Percentiles rank a stretch among this genome's conserved stretches.
phyloP scores from a whole-genome alignment of 768 basidiomycete species.

The Austroboletus eburneus region DNA sequence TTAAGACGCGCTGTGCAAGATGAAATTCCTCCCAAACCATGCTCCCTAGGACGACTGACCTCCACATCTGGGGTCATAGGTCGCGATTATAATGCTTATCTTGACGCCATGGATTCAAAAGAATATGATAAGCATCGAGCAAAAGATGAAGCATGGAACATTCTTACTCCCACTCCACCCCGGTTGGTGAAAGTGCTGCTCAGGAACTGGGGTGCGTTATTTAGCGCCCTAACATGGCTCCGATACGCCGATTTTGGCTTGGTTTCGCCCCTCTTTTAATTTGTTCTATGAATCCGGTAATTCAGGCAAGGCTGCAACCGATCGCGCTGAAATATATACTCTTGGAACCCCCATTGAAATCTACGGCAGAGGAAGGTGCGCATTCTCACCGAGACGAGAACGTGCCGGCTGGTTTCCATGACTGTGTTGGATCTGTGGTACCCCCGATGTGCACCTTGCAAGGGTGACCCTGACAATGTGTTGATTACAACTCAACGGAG shows the following conservation, averaged over 20 bases:
- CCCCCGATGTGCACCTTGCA: neutral
- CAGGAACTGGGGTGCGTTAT: conserved; percentile 29
- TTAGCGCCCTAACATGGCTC: conserved; percentile 6
- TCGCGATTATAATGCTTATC: conserved; percentile 11
- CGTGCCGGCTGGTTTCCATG: conserved; percentile 17
- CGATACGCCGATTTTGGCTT: conserved; percentile 4
- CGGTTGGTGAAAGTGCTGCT: conserved; percentile 12
- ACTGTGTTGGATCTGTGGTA: too few species aligned
- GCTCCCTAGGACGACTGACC: too few species aligned
- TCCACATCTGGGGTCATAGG: conserved; percentile 14
- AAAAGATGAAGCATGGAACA: conserved; percentile 10
- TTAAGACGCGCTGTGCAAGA: too few species aligned
- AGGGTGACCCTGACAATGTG: conserved; percentile 2
- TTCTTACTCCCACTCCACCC: conserved; percentile 7
- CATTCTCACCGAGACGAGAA: conserved; percentile 1
- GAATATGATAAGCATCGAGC: too few species aligned
- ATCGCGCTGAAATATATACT: too few species aligned
- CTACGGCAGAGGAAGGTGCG: too few species aligned
- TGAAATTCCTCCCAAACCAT: too few species aligned
- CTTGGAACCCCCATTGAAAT: too few species aligned
- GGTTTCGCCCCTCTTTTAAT: neutral
- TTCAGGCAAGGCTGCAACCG: conserved; percentile 3
- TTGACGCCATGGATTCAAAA: too few species aligned
- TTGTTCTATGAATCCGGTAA: neutral
- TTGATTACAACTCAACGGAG: neutral